Evolutionary conservation across 2,329 filamentous ascomycete genomes (phyloP), one percentile per base, ranked within the genome.

Genomic region (Xylariaceae sp.): DNA sequence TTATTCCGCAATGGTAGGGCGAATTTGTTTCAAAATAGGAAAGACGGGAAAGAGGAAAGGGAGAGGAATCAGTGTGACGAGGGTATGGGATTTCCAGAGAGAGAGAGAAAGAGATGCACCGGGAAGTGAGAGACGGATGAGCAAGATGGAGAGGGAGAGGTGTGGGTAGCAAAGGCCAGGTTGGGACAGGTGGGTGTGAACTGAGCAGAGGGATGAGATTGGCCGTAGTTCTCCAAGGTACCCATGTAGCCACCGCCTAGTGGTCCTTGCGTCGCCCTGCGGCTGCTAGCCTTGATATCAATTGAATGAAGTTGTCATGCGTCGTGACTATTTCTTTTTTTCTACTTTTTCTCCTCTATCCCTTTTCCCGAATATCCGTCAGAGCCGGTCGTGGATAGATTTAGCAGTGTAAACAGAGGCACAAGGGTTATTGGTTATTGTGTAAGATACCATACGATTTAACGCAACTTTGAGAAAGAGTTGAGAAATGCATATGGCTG

Each of bases 121-220:
- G 15, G 53, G 48, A 32, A 50, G 45, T 53, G 26, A 58, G 55
- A 50, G 40, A 21, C 23, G 41, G 37, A 43, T 59, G 53, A 53
- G 57, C 48, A 45, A 57, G 46, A 53, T 53, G 42, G 37, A 57
- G 57, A 55, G 51, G 37, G 53, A 47, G 54, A 56, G 44, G 57
- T 58, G 57, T 52, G 36, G 57, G 54, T 50, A 60, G 57, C 57
- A 51, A 61, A 47, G 55, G 42, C 50, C 54, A 49, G 51, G 53
- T 11, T 27, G 37, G 52, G 23, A 42, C 27, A 43, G 46, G 53
- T 50, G 55, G 56, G 58, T 23, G 56, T 56, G 56, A 58, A 41
- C 51, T 48, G 44, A 57, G 50, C 50, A 41, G 53, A 50, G 32
- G 3, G 42, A 41, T 26, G 6, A 27, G 51, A 58, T 58, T 60